Percentiles rank a stretch among this genome's conserved stretches.
These are phyloP conservation scores for Anthostomella pinea DNA, from an alignment of 2,329 filamentous ascomycete genomes.

Conservation along the genomic window DNA sequence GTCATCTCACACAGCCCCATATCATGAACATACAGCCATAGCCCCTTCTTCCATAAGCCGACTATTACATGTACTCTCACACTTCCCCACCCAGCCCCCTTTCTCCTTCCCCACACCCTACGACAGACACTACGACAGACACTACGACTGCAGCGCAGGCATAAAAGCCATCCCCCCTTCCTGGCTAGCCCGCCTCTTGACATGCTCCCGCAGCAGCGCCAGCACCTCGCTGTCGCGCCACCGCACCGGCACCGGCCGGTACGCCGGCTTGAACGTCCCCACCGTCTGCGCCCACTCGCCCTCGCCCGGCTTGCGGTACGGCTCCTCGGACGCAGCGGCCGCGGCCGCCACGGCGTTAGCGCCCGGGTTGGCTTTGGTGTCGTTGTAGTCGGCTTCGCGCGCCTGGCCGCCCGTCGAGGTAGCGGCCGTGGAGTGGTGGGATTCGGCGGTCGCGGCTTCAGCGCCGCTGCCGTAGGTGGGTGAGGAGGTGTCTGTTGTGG, in stretches of 20 bases:
- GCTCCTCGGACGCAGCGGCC: conserved; percentile 26
- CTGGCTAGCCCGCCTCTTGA: conserved; percentile 61
- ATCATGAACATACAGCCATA: too few species aligned
- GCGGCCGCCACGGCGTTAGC: too few species aligned
- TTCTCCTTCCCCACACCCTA: background rate
- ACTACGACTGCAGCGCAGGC: conserved; percentile 42
- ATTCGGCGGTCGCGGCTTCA: conserved; percentile 14
- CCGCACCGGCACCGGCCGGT: conserved; percentile 80
- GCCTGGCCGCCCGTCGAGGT: conserved; percentile 31
- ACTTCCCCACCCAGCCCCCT: too few species aligned
- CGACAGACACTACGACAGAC: too few species aligned
- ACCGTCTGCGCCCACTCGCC: conserved; percentile 98
- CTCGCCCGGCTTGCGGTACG: conserved; percentile 34
- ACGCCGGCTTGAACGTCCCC: conserved; percentile 90
- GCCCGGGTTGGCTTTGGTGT: too few species aligned
- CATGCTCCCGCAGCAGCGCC: conserved; percentile 73
- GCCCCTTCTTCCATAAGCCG: too few species aligned
- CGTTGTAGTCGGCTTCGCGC: conserved; percentile 25
- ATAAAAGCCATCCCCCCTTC: conserved; percentile 54
- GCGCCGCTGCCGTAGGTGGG: conserved; percentile 39
- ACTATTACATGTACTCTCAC: too few species aligned
- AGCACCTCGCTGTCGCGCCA: conserved; percentile 86
- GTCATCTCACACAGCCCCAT: too few species aligned
- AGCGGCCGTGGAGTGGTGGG: conserved; percentile 9
- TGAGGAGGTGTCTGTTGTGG: conserved; percentile 49